These are phyloP conservation scores for Rhodotorula sp. DNA, from an alignment of 1,284 basidiomycete genomes.

Conservation along the genomic window DNA sequence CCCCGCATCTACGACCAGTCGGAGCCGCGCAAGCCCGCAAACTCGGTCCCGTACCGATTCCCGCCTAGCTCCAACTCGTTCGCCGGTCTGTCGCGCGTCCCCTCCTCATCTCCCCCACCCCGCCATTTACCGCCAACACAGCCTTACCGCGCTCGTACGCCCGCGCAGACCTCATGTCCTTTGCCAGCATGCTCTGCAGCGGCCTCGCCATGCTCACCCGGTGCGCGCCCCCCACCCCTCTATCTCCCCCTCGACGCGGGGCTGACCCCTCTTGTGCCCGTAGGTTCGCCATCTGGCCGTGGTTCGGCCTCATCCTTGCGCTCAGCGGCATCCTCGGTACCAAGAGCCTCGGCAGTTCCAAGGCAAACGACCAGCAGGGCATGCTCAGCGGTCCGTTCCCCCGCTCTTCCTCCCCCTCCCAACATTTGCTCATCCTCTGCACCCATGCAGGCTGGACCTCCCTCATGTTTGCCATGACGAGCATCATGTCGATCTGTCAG, in stretches of 20 bases:
- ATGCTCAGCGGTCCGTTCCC: constrained; percentile 24
- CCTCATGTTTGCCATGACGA: constrained; percentile 24
- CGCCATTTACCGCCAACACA: not conserved
- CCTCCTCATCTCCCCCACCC: not conserved
- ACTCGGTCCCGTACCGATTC: constrained; percentile 21
- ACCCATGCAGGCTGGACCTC: constrained; percentile 6
- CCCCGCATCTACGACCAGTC: constrained; percentile 19
- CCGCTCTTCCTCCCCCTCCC: not conserved
- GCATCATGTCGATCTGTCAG: constrained; percentile 24
- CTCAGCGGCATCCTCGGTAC: constrained; percentile 9
- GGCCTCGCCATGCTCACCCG: constrained; percentile 30
- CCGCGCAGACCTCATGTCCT: constrained; percentile 10
- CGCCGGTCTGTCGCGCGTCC: constrained; percentile 11
- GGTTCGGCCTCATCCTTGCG: constrained; percentile 28
- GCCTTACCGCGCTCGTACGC: not conserved
- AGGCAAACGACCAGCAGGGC: constrained; percentile 5
- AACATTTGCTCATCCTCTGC: not conserved
- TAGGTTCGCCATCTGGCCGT: constrained; percentile 34
- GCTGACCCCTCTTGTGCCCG: not conserved
- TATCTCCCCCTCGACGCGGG: not conserved
- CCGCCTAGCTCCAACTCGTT: constrained; percentile 1
- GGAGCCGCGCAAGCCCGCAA: constrained; percentile 18
- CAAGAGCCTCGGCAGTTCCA: constrained; percentile 12
- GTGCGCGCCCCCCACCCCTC: not conserved
- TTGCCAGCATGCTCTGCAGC: constrained; percentile 18